Evolutionary conservation across 345 rosid genomes (phyloP), one percentile per base, ranked within the genome.

Genomic region (Rhodomyrtus tomentosa): DNA sequence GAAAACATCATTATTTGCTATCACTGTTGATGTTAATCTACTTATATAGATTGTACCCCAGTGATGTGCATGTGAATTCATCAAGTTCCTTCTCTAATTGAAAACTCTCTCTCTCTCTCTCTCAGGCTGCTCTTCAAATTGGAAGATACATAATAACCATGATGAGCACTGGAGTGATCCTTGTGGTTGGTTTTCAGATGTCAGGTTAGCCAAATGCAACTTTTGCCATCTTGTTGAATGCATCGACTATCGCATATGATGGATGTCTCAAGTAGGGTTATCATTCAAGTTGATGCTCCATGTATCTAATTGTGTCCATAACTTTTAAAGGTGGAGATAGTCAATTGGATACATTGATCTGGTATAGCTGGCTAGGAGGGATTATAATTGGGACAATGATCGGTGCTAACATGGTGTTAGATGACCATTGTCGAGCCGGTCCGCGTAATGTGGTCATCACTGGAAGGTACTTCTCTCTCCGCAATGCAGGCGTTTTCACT

Each of bases 291-390:
- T 32, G 49, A 55, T 87, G 68, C 45, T 50, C 48, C 6, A 13
- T 86, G 38, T 54, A 10, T 68, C 20, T 82, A 76, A 80, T 86
- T 76, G 55, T 86, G 38, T 85, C 18, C 85, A 40, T 58, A 73
- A 84, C 86, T 51, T 88, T 15, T 89, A 87, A 90, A 95, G 98
- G 98, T 83, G 99, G 98, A 84, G 98, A 95, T 80, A 82, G 91
- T 87, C 95, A 96, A 88, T 92, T 96, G 96, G 90, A 94, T 87
- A 85, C 90, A 45, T 89, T 96, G 89, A 90, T 93, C 88, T 96
- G 99, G 98, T 95, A 92, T 92, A 96, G 99, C 90, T 96, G 98
- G 99, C 93, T 96, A 85, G 99, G 99, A 84, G 98, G 99, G 51
- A 84, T 95, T 87, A 93, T 95, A 85, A 96, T 96, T 82, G 98